A percentile compares a stretch with the other conserved stretches of the same genome.
phyloP scores from a whole-genome alignment of 306 rosid genomes.

The Pyrus communis region DNA sequence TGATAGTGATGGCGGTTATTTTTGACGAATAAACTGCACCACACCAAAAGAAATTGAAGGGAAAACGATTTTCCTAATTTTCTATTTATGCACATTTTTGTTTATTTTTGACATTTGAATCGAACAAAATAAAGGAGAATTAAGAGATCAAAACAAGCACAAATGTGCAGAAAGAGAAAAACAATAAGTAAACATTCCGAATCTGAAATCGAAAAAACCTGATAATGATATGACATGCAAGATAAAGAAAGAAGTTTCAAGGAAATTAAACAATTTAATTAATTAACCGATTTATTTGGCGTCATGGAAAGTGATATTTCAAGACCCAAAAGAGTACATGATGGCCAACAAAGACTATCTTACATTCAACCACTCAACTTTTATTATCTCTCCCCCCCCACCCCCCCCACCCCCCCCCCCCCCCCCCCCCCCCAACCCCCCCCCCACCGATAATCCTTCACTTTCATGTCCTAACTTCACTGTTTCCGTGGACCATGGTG shows the following conservation, averaged over 20 bases:
- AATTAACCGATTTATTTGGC: neutral
- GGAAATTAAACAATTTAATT: neutral
- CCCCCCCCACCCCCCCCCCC: no score
- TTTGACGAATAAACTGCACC: neutral
- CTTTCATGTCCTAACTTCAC: conserved; percentile 35
- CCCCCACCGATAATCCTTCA: neutral
- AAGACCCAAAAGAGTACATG: neutral
- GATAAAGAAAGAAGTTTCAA: neutral
- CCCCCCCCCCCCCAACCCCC: no score
- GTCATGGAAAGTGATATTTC: neutral
- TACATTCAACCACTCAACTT: neutral
- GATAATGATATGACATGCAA: neutral
- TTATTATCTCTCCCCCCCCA: no score
- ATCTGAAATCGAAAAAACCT: neutral
- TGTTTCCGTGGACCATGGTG: conserved; percentile 21
- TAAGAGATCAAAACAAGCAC: neutral
- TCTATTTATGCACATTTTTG: neutral
- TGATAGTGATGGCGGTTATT: neutral
- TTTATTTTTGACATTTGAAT: no score
- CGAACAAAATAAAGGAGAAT: no score
- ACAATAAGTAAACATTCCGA: no score
- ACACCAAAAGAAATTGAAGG: neutral
- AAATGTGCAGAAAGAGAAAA: no score
- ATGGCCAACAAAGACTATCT: conserved; percentile 24
- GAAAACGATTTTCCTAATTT: neutral